phyloP scores from a whole-genome alignment of 805 yeast genomes.

The Torulaspora microellipsoides region DNA sequence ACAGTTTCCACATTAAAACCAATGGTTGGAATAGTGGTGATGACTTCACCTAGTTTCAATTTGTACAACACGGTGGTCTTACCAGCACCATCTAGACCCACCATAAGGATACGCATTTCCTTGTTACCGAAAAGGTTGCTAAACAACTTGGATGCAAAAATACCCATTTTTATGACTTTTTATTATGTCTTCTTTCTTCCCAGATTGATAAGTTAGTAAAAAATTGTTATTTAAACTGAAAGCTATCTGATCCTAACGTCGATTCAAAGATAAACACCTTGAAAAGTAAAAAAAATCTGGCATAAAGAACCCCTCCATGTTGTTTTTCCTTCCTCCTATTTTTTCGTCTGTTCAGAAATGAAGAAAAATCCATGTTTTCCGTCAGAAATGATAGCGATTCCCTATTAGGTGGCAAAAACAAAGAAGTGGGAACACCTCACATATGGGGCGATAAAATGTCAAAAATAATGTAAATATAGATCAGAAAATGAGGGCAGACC shows the following conservation, averaged over 20 bases:
- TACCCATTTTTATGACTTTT: slow-evolving; percentile 62
- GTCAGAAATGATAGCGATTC: not conserved
- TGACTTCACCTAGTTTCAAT: slow-evolving; percentile 92
- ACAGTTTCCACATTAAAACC: slow-evolving; percentile 98
- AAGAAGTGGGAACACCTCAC: too few relatives aligned
- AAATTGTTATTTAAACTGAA: too few relatives aligned
- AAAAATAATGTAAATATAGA: not conserved
- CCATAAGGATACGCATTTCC: slow-evolving; percentile 98
- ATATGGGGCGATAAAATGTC: not conserved
- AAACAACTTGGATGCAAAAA: slow-evolving; percentile 89
- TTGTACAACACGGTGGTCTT: slow-evolving; percentile 94
- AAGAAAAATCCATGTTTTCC: slow-evolving; percentile 2
- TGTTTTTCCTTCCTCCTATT: not conserved
- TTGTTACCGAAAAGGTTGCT: slow-evolving; percentile 94
- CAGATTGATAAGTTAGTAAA: not conserved
- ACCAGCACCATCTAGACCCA: slow-evolving; percentile 98
- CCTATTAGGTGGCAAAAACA: slow-evolving; percentile 4
- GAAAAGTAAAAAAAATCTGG: too few relatives aligned
- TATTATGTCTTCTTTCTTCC: not conserved
- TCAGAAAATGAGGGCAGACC: too few relatives aligned
- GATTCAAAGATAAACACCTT: too few relatives aligned
- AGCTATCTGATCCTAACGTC: too few relatives aligned
- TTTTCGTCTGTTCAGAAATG: not conserved
- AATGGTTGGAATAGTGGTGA: slow-evolving; percentile 93
- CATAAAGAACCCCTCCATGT: too few relatives aligned